These are phyloP conservation scores for Botryosphaeria dothidea DNA, from an alignment of 2,329 filamentous ascomycete genomes.

Conservation along the genomic window DNA sequence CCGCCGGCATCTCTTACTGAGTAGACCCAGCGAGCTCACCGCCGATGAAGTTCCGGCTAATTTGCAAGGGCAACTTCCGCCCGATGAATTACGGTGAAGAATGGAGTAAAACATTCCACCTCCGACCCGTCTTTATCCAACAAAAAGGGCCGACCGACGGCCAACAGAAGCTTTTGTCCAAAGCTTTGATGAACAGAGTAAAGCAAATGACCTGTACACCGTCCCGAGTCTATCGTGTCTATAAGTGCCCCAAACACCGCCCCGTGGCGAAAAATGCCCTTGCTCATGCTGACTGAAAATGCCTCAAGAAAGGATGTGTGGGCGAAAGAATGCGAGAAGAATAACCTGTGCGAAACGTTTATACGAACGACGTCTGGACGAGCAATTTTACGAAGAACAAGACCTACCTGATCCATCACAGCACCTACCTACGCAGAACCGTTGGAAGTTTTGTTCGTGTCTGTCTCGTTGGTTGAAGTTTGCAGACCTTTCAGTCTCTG, in stretches of 20 bases:
- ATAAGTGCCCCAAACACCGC: background rate
- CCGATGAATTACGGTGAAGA: slow-evolving; percentile 3
- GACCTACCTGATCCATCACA: background rate
- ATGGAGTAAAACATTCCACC: background rate
- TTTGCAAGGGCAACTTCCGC: background rate
- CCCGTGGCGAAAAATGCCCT: background rate
- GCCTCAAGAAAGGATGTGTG: background rate
- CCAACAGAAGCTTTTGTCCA: background rate
- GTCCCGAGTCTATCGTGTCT: background rate
- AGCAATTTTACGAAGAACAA: background rate
- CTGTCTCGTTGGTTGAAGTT: background rate
- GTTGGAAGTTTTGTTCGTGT: background rate
- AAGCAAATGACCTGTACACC: background rate
- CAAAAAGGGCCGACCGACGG: background rate
- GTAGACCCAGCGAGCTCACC: background rate
- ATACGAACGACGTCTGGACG: background rate
- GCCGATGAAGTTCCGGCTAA: background rate
- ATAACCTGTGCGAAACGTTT: background rate
- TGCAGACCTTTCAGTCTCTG: slow-evolving; percentile 63
- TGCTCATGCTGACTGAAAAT: background rate
- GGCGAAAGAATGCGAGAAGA: background rate
- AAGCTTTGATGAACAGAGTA: background rate
- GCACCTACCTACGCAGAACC: slow-evolving; percentile 3
- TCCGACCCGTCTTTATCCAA: background rate
- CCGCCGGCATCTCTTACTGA: background rate